Evolutionary conservation across 1,284 basidiomycete species (phyloP).

Genomic region (Irpex sp.): DNA sequence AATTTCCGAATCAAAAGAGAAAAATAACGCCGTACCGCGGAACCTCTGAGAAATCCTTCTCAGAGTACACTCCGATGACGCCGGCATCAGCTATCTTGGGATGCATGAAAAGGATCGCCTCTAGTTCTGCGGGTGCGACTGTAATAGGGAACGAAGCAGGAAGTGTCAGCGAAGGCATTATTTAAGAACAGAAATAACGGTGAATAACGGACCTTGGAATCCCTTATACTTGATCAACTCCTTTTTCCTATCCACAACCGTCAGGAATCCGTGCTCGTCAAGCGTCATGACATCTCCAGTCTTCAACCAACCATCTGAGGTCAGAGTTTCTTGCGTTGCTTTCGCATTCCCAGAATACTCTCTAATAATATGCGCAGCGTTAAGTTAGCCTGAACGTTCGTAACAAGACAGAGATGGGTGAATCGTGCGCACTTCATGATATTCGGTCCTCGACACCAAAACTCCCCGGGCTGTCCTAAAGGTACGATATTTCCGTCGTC

Average conservation of each 20-base stretch:
- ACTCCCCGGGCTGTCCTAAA: conserved; percentile 13
- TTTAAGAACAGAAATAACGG: background rate
- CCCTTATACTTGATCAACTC: conserved; percentile 39
- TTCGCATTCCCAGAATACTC: conserved; percentile 15
- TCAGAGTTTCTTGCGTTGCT: conserved; percentile 12
- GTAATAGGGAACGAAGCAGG: background rate
- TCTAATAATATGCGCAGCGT: background rate
- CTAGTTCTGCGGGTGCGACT: conserved; percentile 14
- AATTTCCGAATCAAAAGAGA: background rate
- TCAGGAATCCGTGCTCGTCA: conserved; percentile 29
- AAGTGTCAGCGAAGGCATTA: background rate
- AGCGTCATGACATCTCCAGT: conserved; percentile 39
- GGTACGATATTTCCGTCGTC: conserved; percentile 30
- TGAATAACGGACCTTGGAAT: conserved; percentile 5
- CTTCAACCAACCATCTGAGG: conserved; percentile 36
- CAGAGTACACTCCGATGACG: conserved; percentile 21
- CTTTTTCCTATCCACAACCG: conserved; percentile 30
- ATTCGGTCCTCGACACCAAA: conserved; percentile 15
- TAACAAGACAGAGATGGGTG: background rate
- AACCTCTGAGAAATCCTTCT: conserved; percentile 63
- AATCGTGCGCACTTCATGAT: conserved; percentile 15
- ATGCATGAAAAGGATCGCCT: conserved; percentile 21
- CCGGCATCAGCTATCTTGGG: conserved; percentile 23
- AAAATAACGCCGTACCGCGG: conserved; percentile 46
- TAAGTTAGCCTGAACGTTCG: background rate